Evolutionary conservation across 495 filamentous ascomycete genomes (phyloP).

Genomic region (Bathelium albidoporum): DNA sequence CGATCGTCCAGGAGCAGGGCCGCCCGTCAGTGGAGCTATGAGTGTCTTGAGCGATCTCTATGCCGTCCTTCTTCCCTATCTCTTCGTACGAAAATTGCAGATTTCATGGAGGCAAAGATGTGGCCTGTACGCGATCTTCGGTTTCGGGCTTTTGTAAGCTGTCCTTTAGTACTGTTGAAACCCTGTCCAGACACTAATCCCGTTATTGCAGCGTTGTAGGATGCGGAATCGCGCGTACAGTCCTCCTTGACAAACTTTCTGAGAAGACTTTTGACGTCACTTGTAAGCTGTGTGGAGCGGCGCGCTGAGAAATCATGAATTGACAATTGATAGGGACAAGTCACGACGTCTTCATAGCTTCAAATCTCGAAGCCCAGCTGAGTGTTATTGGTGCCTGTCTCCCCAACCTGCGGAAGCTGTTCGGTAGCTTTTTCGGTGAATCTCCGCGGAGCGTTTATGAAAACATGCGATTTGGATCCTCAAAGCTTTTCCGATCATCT

Average conservation of each 20-base stretch:
- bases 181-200: neutral
- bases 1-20: constrained; percentile 17
- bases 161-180: neutral
- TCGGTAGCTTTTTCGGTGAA: constrained; percentile 8
- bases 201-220: constrained; percentile 14
- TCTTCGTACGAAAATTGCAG: constrained; percentile 20
- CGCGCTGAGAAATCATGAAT: neutral
- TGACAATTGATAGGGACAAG: constrained; percentile 13
- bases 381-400: constrained; percentile 20
- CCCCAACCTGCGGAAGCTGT: constrained; percentile 15
- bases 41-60: constrained; percentile 19
- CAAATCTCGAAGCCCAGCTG: constrained; percentile 23
- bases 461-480: neutral
- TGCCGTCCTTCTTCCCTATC: constrained; percentile 17
- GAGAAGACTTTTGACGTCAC: constrained; percentile 16
- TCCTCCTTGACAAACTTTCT: constrained; percentile 14
- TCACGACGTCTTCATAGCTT: constrained; percentile 20
- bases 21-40: constrained; percentile 20
- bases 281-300: constrained; percentile 10
- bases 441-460: neutral
- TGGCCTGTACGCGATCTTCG: constrained; percentile 19
- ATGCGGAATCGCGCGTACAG: constrained; percentile 15
- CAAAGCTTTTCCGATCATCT: neutral
- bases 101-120: constrained; percentile 18
- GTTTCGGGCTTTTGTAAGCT: constrained; percentile 16